phyloP scores from a whole-genome alignment of 2,329 filamentous ascomycete species.

The Aspergillus puulaauensis region DNA sequence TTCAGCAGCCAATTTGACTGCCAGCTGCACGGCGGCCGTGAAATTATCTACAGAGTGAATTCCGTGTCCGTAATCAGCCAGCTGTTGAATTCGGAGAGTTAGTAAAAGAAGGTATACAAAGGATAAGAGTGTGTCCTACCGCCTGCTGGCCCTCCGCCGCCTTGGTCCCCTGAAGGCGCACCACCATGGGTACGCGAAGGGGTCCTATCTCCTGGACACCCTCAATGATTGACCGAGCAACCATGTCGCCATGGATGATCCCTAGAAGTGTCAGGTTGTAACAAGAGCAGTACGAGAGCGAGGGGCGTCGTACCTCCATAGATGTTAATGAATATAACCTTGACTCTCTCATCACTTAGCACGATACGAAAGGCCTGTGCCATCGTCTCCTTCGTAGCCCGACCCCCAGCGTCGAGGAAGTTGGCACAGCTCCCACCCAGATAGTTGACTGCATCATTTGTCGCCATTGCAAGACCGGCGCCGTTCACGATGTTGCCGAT shows the following conservation, averaged over 20 bases:
- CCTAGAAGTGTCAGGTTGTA: conserved; percentile 17
- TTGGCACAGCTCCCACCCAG: conserved; percentile 32
- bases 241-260: conserved; percentile 53
- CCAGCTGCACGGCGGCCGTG: too few relatives aligned
- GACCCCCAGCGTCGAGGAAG: conserved; percentile 34
- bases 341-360: conserved; percentile 21
- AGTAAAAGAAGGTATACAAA: too few relatives aligned
- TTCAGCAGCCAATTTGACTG: too few relatives aligned
- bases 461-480: conserved; percentile 37
- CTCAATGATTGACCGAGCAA: conserved; percentile 50
- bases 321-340: conserved; percentile 57
- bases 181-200: conserved; percentile 46
- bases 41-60: too few relatives aligned
- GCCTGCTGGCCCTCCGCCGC: too few relatives aligned
- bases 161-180: conserved; percentile 51
- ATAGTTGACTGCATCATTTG: conserved; percentile 30
- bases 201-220: conserved; percentile 13
- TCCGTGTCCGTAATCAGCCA: too few relatives aligned
- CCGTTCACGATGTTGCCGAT: conserved; percentile 37
- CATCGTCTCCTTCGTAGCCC: conserved; percentile 29
- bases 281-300: background rate
- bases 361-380: conserved; percentile 30
- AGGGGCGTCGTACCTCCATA: conserved; percentile 28
- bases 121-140: too few relatives aligned
- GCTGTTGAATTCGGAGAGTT: too few relatives aligned